Conservation (phyloP, 495 filamentous ascomycete species). For the Opeltia flavorubescens region DNA sequence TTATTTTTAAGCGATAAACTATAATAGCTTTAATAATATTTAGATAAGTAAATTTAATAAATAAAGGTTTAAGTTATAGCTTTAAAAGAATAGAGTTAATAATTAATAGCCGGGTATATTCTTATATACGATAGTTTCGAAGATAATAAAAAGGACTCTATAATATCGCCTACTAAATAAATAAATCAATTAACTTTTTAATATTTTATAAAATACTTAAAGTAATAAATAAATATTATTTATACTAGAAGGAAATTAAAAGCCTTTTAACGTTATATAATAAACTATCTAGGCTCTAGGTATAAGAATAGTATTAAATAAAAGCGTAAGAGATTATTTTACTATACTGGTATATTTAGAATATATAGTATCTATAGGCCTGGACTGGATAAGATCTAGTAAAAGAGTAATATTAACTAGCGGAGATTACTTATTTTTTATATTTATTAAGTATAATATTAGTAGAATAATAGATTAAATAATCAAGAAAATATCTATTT, state of each 20-base stretch:
- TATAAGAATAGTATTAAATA: background rate
- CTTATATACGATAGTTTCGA: background rate
- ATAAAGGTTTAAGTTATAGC: background rate
- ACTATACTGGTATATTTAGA: no score
- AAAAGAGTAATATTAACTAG: no score
- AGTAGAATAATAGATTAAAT: no score
- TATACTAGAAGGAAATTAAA: background rate
- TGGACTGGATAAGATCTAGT: no score
- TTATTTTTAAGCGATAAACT: background rate
- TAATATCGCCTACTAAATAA: background rate
- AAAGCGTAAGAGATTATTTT: no score
- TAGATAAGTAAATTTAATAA: background rate
- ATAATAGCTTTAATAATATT: background rate
- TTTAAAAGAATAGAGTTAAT: background rate
- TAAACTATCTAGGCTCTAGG: background rate
- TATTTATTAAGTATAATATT: no score
- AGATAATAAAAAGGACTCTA: background rate
- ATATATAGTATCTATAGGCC: no score
- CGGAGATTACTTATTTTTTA: no score
- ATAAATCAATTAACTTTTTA: no score
- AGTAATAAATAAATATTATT: no score
- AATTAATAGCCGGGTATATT: background rate
- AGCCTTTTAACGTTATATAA: background rate
- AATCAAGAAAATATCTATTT: no score
- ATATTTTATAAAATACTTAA: no score